phyloP scores from a whole-genome alignment of 2,329 filamentous ascomycete species.

The Penicillium vulpinum region DNA sequence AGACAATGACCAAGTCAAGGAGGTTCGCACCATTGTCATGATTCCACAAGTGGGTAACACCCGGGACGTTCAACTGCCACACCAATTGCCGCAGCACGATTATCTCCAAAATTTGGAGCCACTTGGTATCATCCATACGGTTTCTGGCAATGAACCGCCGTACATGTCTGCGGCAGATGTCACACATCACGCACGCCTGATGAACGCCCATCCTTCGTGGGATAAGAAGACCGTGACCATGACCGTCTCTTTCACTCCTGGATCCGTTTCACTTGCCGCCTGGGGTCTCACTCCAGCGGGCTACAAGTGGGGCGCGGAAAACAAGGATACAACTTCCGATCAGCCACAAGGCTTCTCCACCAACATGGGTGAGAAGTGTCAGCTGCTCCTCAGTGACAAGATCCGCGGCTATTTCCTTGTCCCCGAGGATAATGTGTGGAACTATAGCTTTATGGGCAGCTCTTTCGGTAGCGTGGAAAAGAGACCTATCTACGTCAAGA shows the following conservation, averaged over 20 bases:
- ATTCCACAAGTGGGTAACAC: slow-evolving; percentile 93
- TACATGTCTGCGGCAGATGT: slow-evolving; percentile 97
- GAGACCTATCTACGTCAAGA: slow-evolving; percentile 84
- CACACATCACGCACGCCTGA: slow-evolving; percentile 86
- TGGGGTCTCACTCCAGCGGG: slow-evolving; percentile 90
- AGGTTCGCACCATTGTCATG: slow-evolving; percentile 95
- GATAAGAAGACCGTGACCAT: slow-evolving; percentile 92
- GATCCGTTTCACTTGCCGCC: slow-evolving; percentile 89
- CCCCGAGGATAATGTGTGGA: slow-evolving; percentile 87
- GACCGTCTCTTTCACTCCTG: slow-evolving; percentile 93
- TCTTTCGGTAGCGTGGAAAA: slow-evolving; percentile 87
- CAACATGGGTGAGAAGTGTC: slow-evolving; percentile 90
- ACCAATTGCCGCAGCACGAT: slow-evolving; percentile 88
- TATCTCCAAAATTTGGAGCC: slow-evolving; percentile 84
- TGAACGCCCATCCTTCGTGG: slow-evolving; percentile 78
- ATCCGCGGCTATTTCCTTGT: slow-evolving; percentile 96
- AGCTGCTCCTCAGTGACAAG: slow-evolving; percentile 87
- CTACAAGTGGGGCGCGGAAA: slow-evolving; percentile 96
- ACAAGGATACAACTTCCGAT: slow-evolving; percentile 88
- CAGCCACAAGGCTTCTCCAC: slow-evolving; percentile 92
- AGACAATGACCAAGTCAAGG: slow-evolving; percentile 96
- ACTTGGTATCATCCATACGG: slow-evolving; percentile 90
- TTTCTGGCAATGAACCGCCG: slow-evolving; percentile 88
- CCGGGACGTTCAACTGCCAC: slow-evolving; percentile 85
- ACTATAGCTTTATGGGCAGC: slow-evolving; percentile 97